phyloP scores from a whole-genome alignment of 148 eudicot species.

The Rhododendron griersonianum region DNA sequence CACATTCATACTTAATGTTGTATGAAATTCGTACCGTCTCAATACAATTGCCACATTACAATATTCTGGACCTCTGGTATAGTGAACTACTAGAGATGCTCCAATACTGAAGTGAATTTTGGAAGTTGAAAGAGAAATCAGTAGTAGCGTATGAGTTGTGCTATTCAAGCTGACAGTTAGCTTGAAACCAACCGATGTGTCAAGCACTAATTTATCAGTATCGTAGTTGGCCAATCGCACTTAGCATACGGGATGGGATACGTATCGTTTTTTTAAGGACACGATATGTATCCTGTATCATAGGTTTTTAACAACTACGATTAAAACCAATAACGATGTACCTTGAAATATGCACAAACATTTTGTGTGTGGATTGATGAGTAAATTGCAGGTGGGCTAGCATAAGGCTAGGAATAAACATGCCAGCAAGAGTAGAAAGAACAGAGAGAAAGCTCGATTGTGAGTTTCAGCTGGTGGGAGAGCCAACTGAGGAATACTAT shows the following conservation, averaged over 20 bases:
- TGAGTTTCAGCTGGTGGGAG: constrained; percentile 54
- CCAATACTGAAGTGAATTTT: neutral
- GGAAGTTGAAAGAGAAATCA: neutral
- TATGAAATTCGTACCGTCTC: neutral
- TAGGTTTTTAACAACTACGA: neutral
- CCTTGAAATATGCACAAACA: neutral
- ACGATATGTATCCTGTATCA: no score
- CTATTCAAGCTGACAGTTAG: neutral
- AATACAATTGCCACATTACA: neutral
- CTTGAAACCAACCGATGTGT: neutral
- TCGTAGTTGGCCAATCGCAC: neutral
- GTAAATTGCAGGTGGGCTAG: constrained; percentile 56
- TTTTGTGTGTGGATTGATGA: neutral
- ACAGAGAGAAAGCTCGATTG: constrained; percentile 41
- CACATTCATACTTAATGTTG: neutral
- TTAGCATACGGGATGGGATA: no score
- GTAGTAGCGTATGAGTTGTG: neutral
- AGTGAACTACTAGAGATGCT: neutral
- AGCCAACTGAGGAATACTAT: constrained; percentile 77
- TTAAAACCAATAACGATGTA: neutral
- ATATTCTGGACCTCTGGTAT: no score
- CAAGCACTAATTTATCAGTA: neutral
- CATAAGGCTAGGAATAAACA: constrained; percentile 67
- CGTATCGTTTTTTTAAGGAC: no score
- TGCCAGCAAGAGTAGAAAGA: constrained; percentile 86